A percentile compares a stretch with the other conserved stretches of the same genome.
Conservation (phyloP, 2,329 filamentous ascomycete genomes). For the Pleomassaria siparia region DNA sequence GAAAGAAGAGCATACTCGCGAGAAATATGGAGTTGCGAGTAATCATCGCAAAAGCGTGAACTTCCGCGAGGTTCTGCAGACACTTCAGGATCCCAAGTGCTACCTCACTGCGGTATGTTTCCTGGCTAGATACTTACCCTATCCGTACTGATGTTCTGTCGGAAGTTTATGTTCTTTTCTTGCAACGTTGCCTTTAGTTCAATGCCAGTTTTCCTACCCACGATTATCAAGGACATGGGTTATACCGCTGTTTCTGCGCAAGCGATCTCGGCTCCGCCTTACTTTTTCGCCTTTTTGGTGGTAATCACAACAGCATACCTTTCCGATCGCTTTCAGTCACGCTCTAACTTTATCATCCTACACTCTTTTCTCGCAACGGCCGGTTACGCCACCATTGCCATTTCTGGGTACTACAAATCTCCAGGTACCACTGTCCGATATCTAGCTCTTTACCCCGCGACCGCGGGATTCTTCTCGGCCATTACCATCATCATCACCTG, state of each 20-base stretch:
- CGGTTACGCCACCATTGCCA: constrained; percentile 63
- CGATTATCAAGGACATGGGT: constrained; percentile 76
- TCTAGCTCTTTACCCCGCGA: constrained; percentile 74
- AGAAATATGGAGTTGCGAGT: constrained; percentile 16
- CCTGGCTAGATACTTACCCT: not conserved
- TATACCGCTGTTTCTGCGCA: constrained; percentile 69
- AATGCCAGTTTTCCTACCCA: constrained; percentile 84
- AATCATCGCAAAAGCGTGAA: constrained; percentile 47
- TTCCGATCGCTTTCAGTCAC: constrained; percentile 67
- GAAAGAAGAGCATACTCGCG: constrained; percentile 35
- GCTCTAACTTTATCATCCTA: constrained; percentile 67
- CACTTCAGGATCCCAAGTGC: constrained; percentile 66
- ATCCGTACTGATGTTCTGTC: not conserved
- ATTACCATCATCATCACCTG: constrained; percentile 85
- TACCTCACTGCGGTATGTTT: constrained; percentile 67
- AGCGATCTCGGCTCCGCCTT: constrained; percentile 79
- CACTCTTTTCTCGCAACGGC: constrained; percentile 67
- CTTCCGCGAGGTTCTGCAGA: constrained; percentile 59
- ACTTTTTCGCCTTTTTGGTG: constrained; percentile 70
- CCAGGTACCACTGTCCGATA: constrained; percentile 58
- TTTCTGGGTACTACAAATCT: constrained; percentile 53
- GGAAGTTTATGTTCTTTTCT: constrained; percentile 74
- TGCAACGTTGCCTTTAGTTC: constrained; percentile 87
- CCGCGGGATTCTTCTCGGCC: constrained; percentile 80
- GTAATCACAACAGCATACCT: constrained; percentile 72